A percentile compares a stretch with the other conserved stretches of the same genome.
These are phyloP conservation scores for Kwoniella sp. DNA, from an alignment of 768 basidiomycete genomes.

Conservation along the genomic window DNA sequence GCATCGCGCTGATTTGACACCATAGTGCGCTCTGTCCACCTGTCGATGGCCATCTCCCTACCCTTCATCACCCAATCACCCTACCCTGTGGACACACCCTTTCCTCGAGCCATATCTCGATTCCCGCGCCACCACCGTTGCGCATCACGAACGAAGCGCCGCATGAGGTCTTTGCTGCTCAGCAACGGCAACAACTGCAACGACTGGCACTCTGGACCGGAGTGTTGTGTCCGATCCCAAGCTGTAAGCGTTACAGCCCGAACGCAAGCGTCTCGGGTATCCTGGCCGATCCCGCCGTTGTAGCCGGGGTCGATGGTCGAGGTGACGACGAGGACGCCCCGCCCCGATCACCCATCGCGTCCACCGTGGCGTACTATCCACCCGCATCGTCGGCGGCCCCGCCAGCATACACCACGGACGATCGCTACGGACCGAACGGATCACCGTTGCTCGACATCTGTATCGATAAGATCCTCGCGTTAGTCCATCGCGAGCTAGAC, in stretches of 20 bases:
- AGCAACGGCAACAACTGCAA: conserved; percentile 35
- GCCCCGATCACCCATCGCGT: no score
- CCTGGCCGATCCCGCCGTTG: conserved; percentile 2
- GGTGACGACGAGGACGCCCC: no score
- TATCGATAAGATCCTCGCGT: conserved; percentile 37
- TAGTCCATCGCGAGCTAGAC: conserved; percentile 34
- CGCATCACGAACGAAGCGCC: conserved; percentile 51
- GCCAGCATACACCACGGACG: conserved; percentile 27
- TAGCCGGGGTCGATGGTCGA: no score
- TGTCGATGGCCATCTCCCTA: conserved; percentile 22
- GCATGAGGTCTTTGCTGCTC: conserved; percentile 54
- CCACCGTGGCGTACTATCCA: conserved; percentile 41
- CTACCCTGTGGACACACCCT: conserved; percentile 81
- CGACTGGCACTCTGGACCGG: conserved; percentile 39
- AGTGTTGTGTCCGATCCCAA: conserved; percentile 45
- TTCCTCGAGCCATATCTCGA: conserved; percentile 59
- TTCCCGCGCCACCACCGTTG: conserved; percentile 38
- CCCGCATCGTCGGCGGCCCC: conserved; percentile 17
- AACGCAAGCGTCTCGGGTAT: conserved; percentile 4
- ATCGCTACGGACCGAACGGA: conserved; percentile 4
- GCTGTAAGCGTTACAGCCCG: conserved; percentile 40
- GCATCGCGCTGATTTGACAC: background rate
- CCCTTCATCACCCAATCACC: conserved; percentile 56
- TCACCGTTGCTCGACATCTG: conserved; percentile 40
- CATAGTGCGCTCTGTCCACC: conserved; percentile 44